phyloP scores from a whole-genome alignment of 495 filamentous ascomycete genomes.

The Melanomma pulvis-pyrius region DNA sequence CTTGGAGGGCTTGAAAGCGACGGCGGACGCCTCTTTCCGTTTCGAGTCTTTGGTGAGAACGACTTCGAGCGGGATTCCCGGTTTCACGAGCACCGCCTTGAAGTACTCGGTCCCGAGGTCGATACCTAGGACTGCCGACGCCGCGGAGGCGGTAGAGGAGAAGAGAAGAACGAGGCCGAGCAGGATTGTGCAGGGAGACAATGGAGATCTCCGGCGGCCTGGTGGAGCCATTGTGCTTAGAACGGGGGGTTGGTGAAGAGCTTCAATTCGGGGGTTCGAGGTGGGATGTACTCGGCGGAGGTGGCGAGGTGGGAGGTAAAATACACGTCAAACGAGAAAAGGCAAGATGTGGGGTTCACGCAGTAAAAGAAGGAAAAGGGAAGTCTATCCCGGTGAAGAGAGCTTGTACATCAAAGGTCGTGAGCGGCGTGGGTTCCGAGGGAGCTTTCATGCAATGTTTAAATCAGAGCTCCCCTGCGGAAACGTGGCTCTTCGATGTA shows the following conservation, averaged over 20 bases:
- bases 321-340: conserved; percentile 6
- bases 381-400: conserved; percentile 19
- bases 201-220: conserved; percentile 50
- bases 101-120: conserved; percentile 97
- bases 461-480: conserved; percentile 21
- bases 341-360: not conserved
- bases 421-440: conserved; percentile 7
- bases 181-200: conserved; percentile 43
- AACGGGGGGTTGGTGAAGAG: not conserved
- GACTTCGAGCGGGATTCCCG: conserved; percentile 96
- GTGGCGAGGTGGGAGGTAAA: not conserved
- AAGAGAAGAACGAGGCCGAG: conserved; percentile 61
- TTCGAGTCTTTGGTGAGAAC: conserved; percentile 98
- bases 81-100: conserved; percentile 95
- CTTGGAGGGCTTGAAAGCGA: conserved; percentile 85
- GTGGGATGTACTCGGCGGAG: conserved; percentile 3
- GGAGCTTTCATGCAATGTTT: conserved; percentile 16
- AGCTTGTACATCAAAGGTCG: not conserved
- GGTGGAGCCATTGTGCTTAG: conserved; percentile 54
- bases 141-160: conserved; percentile 55
- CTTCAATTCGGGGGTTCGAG: not conserved
- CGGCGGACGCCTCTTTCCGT: conserved; percentile 88
- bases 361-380: conserved; percentile 30
- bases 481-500: conserved; percentile 28
- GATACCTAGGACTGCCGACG: conserved; percentile 80